A percentile compares a stretch with the other conserved stretches of the same genome.
phyloP scores from a whole-genome alignment of 2,329 filamentous ascomycete species.

The Neopestalotiopsis clavispora region DNA sequence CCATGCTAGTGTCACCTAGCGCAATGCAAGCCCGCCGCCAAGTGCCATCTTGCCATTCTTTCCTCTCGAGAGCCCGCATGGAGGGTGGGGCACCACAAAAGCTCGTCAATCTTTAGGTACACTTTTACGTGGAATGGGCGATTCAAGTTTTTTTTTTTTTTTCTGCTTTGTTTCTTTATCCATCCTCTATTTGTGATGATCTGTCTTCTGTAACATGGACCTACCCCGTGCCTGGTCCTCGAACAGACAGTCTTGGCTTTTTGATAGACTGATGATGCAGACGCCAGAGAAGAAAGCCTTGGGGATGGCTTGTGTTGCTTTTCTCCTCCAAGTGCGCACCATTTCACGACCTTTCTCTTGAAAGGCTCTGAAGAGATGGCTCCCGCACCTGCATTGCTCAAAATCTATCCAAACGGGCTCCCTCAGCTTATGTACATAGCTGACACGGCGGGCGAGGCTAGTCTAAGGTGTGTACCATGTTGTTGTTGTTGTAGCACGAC shows the following conservation, averaged over 20 bases:
- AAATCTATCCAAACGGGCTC: background rate
- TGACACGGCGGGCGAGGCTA: background rate
- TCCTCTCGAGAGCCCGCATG: slow-evolving; percentile 8
- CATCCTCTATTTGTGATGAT: slow-evolving; percentile 12
- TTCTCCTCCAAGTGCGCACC: background rate
- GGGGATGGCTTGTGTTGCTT: background rate
- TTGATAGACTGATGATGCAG: too few species aligned
- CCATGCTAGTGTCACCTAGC: slow-evolving; percentile 12
- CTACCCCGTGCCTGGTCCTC: background rate
- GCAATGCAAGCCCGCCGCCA: slow-evolving; percentile 15
- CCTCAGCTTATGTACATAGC: background rate
- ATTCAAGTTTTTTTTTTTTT: background rate
- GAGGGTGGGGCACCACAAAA: background rate
- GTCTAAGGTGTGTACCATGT: background rate
- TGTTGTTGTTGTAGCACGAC: background rate
- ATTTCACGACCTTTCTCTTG: background rate
- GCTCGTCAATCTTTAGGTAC: background rate
- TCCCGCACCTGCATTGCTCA: background rate
- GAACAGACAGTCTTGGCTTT: background rate
- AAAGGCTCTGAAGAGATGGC: background rate
- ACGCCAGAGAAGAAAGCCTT: background rate
- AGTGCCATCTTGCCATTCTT: background rate
- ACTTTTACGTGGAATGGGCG: slow-evolving; percentile 6
- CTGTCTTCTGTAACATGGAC: slow-evolving; percentile 4
- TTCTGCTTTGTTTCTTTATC: background rate